These are phyloP conservation scores for Phytopythium montanum DNA, from an alignment of 352 stramenopile species.

Conservation along the genomic window DNA sequence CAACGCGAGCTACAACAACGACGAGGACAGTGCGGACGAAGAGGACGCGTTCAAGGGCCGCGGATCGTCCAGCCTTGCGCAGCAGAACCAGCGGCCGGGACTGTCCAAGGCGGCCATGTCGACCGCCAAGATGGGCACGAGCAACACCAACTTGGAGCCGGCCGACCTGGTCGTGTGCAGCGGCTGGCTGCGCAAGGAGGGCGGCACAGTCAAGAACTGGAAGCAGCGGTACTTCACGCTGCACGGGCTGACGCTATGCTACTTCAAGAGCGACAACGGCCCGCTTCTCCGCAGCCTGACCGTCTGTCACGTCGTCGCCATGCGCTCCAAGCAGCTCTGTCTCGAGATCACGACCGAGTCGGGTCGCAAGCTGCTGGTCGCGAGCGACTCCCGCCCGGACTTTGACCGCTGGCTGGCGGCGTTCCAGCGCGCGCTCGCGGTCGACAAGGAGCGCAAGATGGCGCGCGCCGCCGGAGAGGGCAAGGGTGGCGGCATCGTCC, in stretches of 20 bases:
- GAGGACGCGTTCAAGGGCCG: neutral
- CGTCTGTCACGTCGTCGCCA: constrained; percentile 63
- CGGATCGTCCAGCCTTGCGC: neutral
- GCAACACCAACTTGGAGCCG: constrained; percentile 11
- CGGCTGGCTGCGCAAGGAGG: constrained; percentile 80
- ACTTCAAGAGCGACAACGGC: constrained; percentile 83
- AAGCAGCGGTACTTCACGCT: constrained; percentile 83
- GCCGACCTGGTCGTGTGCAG: constrained; percentile 57
- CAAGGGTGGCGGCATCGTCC: neutral
- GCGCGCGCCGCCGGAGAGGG: neutral
- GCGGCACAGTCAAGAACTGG: constrained; percentile 80
- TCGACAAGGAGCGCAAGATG: constrained; percentile 41
- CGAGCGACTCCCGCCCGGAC: constrained; percentile 66
- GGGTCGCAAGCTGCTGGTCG: constrained; percentile 66
- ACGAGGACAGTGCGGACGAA: neutral
- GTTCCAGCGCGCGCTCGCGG: constrained; percentile 46
- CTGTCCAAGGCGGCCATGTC: neutral
- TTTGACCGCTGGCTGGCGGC: constrained; percentile 64
- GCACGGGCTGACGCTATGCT: constrained; percentile 68
- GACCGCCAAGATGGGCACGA: constrained; percentile 3
- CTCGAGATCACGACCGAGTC: constrained; percentile 75
- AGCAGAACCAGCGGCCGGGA: neutral
- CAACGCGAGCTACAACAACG: neutral
- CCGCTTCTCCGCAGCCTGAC: constrained; percentile 59
- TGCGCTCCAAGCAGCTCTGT: constrained; percentile 65